Evolutionary conservation across 495 filamentous ascomycete species (phyloP), one percentile per base, ranked within the genome.

Genomic region (Penicillium maclennaniae): DNA sequence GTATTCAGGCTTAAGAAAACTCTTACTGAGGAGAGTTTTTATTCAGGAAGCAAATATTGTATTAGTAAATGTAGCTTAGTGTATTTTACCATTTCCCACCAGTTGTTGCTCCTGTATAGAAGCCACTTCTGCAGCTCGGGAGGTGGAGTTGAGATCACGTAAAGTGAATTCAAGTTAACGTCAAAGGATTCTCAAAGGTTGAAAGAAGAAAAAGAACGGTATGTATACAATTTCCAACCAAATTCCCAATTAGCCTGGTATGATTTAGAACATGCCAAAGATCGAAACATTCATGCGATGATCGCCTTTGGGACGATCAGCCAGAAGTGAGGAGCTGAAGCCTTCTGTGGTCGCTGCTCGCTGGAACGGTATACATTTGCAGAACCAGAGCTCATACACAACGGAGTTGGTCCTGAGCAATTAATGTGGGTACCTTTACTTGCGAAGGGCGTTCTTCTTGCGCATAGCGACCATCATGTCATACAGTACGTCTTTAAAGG

Each of bases 401-500:
- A 14, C 31, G 15, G 9, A 31, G 27, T 14, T 14, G 10, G 10
- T 34, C 34, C 23, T 12, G 17, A 45, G n/a, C 21, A 16, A 25
- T 14, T 10, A 25, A 6, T 37, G 15, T 4, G 23, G 17, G 7
- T 14, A 26, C 3, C 21, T 49, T 50, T 71, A 77, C 49, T 68
- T 69, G 23, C 64, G 57, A 37, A 66, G 74, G 8, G 77, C 75
- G 38, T 79, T 61, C 53, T 67, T 76, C 55, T 75, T 76, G 21
- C 84, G 69, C 20, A 81, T 71, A 6, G 76, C 72, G 9, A 86
- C 70, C 49, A 84, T 87, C 53, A 73, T 68, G 25, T 80, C 78
- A 69, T 87, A 90, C 9, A 90, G 65, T 4, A 84, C 89, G 72
- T 99, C 93, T 78, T 99, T 99, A 73, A 99, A 97, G 14, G 92